phyloP scores from a whole-genome alignment of 345 rosid species.

The Eucalyptus erythrocorys region DNA sequence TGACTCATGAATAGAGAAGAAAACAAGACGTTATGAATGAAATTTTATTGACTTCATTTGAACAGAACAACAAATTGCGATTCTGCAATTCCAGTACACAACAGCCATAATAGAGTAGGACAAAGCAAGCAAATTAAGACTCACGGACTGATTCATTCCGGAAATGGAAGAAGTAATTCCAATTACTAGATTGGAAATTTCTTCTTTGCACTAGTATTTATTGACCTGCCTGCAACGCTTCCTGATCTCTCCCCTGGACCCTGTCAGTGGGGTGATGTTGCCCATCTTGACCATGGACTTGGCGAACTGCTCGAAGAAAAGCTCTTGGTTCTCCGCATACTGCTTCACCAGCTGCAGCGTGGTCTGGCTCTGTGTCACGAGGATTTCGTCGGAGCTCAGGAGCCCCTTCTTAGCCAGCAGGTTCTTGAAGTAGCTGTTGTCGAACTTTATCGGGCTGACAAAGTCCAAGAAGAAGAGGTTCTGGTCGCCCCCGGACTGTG shows the following conservation, averaged over 20 bases:
- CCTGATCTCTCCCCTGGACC: conserved; percentile 73
- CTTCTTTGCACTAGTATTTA: conserved; percentile 1
- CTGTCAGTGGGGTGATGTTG: conserved; percentile 73
- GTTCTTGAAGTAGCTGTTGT: conserved; percentile 81
- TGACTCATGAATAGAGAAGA: background rate
- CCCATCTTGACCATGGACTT: conserved; percentile 91
- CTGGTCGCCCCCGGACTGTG: conserved; percentile 59
- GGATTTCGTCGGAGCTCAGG: conserved; percentile 70
- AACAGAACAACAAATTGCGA: background rate
- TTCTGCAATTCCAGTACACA: background rate
- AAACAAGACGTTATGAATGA: background rate
- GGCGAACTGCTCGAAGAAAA: conserved; percentile 70
- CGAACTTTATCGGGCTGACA: conserved; percentile 44
- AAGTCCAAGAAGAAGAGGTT: conserved; percentile 55
- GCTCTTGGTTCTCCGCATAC: conserved; percentile 49
- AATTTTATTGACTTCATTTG: background rate
- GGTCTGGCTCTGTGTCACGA: conserved; percentile 37
- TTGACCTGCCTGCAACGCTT: conserved; percentile 71
- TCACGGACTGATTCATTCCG: background rate
- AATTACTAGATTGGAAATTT: background rate
- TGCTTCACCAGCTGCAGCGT: conserved; percentile 63
- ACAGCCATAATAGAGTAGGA: background rate
- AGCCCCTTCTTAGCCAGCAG: conserved; percentile 61
- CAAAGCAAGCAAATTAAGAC: background rate
- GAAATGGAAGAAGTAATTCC: background rate